A percentile compares a stretch with the other conserved stretches of the same genome.
These are phyloP conservation scores for Naganishia antarctica DNA, from an alignment of 768 basidiomycete genomes.

Conservation along the genomic window DNA sequence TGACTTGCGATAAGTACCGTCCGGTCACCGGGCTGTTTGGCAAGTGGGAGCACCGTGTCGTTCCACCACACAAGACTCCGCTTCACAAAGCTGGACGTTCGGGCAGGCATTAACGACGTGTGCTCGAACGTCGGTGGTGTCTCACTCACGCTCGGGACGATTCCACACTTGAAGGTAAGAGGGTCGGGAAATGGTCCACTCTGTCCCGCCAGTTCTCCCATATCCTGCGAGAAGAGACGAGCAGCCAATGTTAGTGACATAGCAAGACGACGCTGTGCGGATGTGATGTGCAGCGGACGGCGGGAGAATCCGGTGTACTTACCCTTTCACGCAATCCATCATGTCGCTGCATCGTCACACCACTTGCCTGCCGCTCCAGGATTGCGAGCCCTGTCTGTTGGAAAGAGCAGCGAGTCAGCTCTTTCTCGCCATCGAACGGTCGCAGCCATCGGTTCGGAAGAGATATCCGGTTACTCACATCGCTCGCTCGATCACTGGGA, in stretches of 20 bases:
- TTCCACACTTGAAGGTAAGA: constrained; percentile 17
- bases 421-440: too few relatives aligned
- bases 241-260: background rate
- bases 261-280: background rate
- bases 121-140: background rate
- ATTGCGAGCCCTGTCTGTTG: constrained; percentile 18
- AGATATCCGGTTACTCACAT: constrained; percentile 52
- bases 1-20: constrained; percentile 17
- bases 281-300: too few relatives aligned
- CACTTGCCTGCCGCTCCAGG: constrained; percentile 3
- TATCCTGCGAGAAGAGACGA: constrained; percentile 5
- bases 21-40: background rate
- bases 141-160: background rate
- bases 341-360: constrained; percentile 2
- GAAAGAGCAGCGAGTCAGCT: background rate
- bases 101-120: background rate
- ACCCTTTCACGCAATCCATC: constrained; percentile 23
- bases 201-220: constrained; percentile 20
- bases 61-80: constrained; percentile 17
- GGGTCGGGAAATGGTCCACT: constrained; percentile 20
- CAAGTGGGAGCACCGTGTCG: constrained; percentile 10
- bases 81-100: background rate
- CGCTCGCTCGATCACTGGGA: constrained; percentile 52
- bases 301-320: too few relatives aligned
- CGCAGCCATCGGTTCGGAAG: background rate